Evolutionary conservation across 768 basidiomycete species (phyloP).

Genomic region (Trametes elegans): DNA sequence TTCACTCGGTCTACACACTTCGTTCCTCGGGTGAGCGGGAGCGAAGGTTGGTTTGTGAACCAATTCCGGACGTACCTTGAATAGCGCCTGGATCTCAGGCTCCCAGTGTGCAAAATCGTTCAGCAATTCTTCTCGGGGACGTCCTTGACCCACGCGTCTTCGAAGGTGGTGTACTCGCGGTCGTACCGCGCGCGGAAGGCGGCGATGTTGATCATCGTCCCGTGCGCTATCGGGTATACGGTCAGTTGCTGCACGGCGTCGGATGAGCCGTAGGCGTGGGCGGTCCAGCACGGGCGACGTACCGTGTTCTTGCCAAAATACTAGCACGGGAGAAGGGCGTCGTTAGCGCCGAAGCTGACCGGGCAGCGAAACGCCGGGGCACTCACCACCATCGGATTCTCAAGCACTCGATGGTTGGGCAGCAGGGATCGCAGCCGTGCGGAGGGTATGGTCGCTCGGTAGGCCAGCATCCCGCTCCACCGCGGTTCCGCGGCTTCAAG

Average conservation of each 20-base stretch:
- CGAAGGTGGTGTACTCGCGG: conserved; percentile 48
- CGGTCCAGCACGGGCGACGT: conserved; percentile 27
- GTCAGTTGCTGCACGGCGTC: conserved; percentile 48
- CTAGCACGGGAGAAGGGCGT: conserved; percentile 31
- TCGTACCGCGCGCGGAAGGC: conserved; percentile 52
- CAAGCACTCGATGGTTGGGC: conserved; percentile 23
- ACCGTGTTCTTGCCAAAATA: conserved; percentile 47
- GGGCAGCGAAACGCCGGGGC: not conserved
- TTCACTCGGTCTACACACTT: conserved; percentile 48
- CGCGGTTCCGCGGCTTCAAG: conserved; percentile 44
- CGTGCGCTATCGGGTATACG: conserved; percentile 58
- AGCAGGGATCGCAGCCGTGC: conserved; percentile 21
- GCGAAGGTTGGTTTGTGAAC: not conserved
- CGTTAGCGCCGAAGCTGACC: too few species aligned
- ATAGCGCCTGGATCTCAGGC: conserved; percentile 53
- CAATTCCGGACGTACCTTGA: conserved; percentile 44
- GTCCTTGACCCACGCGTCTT: conserved; percentile 49
- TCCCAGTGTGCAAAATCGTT: conserved; percentile 53
- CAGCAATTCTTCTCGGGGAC: conserved; percentile 45
- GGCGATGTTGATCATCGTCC: conserved; percentile 60
- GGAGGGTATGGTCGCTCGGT: conserved; percentile 56
- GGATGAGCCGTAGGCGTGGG: conserved; percentile 5
- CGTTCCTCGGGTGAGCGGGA: not conserved
- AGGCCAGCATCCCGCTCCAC: conserved; percentile 60
- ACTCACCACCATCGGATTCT: conserved; percentile 24